These are phyloP conservation scores for Suhomyces maxii DNA, from an alignment of 1,139 yeast genomes.

Conservation along the genomic window DNA sequence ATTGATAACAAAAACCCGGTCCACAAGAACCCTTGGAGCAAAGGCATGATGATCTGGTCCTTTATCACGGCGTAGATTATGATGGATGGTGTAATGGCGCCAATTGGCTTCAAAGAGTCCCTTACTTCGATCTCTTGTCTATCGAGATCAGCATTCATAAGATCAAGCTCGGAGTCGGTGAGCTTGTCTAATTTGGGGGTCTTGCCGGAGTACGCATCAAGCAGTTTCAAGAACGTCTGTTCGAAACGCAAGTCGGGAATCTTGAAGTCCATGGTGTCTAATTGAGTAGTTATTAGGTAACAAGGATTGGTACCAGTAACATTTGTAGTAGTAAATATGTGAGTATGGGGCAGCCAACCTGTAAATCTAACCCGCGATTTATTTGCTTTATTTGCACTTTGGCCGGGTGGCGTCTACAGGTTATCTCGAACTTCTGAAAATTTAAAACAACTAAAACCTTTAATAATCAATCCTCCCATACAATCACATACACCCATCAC, in stretches of 20 bases:
- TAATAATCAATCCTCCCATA: slow-evolving; percentile 1
- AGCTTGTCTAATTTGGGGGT: slow-evolving; percentile 9
- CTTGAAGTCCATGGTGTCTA: slow-evolving; percentile 19
- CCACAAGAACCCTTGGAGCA: slow-evolving; percentile 48
- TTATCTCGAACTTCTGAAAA: background rate
- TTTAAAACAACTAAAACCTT: background rate
- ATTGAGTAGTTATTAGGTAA: background rate
- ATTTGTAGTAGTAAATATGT: too few relatives aligned
- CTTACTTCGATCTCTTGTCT: slow-evolving; percentile 21
- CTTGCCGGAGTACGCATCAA: slow-evolving; percentile 36
- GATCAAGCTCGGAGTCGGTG: slow-evolving; percentile 26
- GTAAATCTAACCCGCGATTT: background rate
- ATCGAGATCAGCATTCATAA: slow-evolving; percentile 25
- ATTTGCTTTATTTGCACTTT: background rate
- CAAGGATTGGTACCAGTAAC: too few relatives aligned
- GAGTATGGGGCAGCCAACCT: background rate
- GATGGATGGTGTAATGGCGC: slow-evolving; percentile 43
- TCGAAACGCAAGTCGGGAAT: slow-evolving; percentile 72
- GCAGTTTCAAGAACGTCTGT: slow-evolving; percentile 53
- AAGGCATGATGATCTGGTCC: slow-evolving; percentile 71
- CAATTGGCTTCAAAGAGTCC: slow-evolving; percentile 9
- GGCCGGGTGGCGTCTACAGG: background rate
- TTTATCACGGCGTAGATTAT: slow-evolving; percentile 57
- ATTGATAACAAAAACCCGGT: slow-evolving; percentile 34
- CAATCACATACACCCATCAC: slow-evolving; percentile 10